phyloP scores from a whole-genome alignment of 495 filamentous ascomycete species.

The Trichocladium antarcticum region DNA sequence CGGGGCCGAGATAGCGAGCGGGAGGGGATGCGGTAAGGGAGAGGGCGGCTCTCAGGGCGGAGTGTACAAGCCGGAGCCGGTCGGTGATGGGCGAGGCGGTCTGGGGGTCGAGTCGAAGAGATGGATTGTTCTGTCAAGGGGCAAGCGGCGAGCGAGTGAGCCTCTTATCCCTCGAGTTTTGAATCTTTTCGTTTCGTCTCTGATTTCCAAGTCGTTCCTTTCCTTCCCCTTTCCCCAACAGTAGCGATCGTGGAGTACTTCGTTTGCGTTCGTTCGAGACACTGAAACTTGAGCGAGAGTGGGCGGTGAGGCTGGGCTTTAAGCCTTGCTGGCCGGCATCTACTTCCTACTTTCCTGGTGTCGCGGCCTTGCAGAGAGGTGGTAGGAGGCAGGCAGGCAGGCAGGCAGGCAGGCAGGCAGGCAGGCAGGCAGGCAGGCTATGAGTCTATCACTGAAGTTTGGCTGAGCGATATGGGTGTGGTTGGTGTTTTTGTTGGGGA shows the following conservation, averaged over 20 bases:
- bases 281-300: slow-evolving; percentile 13
- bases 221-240: slow-evolving; percentile 8
- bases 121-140: too few species aligned
- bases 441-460: slow-evolving; percentile 6
- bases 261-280: slow-evolving; percentile 11
- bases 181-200: slow-evolving; percentile 7
- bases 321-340: slow-evolving; percentile 18
- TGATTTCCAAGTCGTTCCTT: slow-evolving; percentile 11
- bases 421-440: too few species aligned
- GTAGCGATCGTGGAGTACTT: slow-evolving; percentile 28
- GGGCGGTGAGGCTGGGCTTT: slow-evolving; percentile 8
- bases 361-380: slow-evolving; percentile 7
- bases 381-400: too few species aligned
- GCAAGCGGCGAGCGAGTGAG: background rate
- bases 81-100: slow-evolving; percentile 3
- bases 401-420: too few species aligned
- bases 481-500: slow-evolving; percentile 4
- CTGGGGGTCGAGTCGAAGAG: background rate
- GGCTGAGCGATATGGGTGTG: background rate
- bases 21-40: slow-evolving; percentile 21
- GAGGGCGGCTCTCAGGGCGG: too few species aligned
- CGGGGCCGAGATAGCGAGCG: slow-evolving; percentile 31
- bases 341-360: background rate
- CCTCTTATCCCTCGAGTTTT: background rate
- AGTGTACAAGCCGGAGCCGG: too few species aligned